A percentile compares a stretch with the other conserved stretches of the same genome.
Conservation (phyloP, 441 rosid species). For the Bruguiera hainesii region DNA sequence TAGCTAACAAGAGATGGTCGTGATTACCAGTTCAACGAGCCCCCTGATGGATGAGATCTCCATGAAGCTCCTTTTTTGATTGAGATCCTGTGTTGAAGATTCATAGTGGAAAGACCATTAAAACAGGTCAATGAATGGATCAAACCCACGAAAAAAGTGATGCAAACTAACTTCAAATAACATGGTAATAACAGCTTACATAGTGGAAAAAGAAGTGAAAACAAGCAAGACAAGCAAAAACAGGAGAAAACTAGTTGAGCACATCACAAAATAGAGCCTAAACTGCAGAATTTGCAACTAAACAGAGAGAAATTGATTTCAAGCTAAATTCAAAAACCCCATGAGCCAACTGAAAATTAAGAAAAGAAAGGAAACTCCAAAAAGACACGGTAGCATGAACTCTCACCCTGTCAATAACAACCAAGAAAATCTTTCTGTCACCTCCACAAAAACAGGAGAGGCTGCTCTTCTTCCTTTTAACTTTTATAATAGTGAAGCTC, state of each 20-base stretch:
- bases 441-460: slow-evolving; percentile 24
- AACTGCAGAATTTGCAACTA: no score
- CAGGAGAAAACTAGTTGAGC: no score
- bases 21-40: slow-evolving; percentile 29
- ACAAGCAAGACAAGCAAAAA: neutral
- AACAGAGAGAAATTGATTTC: no score
- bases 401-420: slow-evolving; percentile 16
- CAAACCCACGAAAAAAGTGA: neutral
- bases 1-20: neutral
- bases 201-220: no score
- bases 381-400: neutral
- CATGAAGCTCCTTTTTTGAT: slow-evolving; percentile 23
- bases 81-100: neutral
- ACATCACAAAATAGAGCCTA: no score
- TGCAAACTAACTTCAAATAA: neutral
- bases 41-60: slow-evolving; percentile 37
- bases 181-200: no score
- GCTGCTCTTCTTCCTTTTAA: neutral
- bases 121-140: neutral
- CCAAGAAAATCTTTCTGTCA: slow-evolving; percentile 5
- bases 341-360: no score
- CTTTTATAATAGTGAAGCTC: neutral
- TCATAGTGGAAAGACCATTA: slow-evolving; percentile 1
- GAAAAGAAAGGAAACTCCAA: no score
- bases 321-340: no score